Evolutionary conservation across 805 yeast species (phyloP).

Genomic region (Teunomyces cretensis): DNA sequence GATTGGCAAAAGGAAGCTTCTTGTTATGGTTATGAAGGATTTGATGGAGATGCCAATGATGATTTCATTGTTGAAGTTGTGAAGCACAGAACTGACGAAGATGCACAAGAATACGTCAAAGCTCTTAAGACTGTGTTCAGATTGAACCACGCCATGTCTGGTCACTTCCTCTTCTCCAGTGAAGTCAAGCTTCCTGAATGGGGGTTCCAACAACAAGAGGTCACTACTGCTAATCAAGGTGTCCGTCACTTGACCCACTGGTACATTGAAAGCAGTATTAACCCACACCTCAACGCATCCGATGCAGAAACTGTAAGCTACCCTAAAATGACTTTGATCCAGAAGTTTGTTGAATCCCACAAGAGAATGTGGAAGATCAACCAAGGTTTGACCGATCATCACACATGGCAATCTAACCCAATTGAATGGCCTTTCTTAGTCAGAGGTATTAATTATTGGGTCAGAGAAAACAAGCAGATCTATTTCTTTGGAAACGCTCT

Average conservation of each 20-base stretch:
- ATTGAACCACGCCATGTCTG: conserved; percentile 77
- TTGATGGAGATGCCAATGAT: conserved; percentile 81
- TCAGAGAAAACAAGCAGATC: conserved; percentile 55
- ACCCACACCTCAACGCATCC: conserved; percentile 40
- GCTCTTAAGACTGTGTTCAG: conserved; percentile 72
- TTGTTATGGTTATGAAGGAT: conserved; percentile 73
- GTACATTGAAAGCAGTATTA: conserved; percentile 72
- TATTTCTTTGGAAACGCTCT: conserved; percentile 79
- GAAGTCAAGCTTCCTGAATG: conserved; percentile 74
- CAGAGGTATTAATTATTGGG: conserved; percentile 86
- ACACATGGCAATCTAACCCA: conserved; percentile 71
- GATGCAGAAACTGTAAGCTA: conserved; percentile 42
- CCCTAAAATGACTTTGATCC: conserved; percentile 50
- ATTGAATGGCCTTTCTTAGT: conserved; percentile 69
- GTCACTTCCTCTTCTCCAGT: conserved; percentile 75
- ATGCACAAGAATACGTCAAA: conserved; percentile 54
- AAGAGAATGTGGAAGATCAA: conserved; percentile 76
- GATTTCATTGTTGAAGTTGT: conserved; percentile 78
- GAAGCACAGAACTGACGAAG: conserved; percentile 48
- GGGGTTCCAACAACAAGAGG: conserved; percentile 86
- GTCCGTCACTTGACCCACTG: conserved; percentile 58
- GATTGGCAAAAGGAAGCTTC: conserved; percentile 88
- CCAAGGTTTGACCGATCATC: conserved; percentile 65
- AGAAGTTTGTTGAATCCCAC: conserved; percentile 66
- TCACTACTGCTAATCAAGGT: conserved; percentile 75